A percentile compares a stretch with the other conserved stretches of the same genome.
Conservation (phyloP, 2,329 filamentous ascomycete species). For the Ophiostoma ulmi region DNA sequence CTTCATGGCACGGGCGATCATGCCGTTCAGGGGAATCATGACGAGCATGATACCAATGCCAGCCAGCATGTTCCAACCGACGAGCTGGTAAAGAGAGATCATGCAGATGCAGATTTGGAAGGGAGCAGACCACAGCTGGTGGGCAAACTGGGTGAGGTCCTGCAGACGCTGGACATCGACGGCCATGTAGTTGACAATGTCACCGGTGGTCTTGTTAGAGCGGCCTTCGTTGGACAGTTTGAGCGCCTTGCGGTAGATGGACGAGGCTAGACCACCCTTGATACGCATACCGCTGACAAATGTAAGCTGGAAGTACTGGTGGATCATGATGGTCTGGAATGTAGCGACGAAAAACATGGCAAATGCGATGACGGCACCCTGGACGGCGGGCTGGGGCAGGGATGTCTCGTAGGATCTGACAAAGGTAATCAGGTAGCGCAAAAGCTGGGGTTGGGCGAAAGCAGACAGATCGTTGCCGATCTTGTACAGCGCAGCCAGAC, state of each 20-base stretch:
- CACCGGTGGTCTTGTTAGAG: slow-evolving; percentile 82
- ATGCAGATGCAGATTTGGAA: slow-evolving; percentile 97
- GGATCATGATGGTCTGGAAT: slow-evolving; percentile 81
- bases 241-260: slow-evolving; percentile 89
- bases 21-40: slow-evolving; percentile 93
- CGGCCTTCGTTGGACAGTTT: slow-evolving; percentile 89
- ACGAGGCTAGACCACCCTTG: slow-evolving; percentile 81
- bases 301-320: slow-evolving; percentile 94
- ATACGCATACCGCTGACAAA: slow-evolving; percentile 97
- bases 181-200: slow-evolving; percentile 99
- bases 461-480: slow-evolving; percentile 77
- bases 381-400: slow-evolving; percentile 68
- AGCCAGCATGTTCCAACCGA: slow-evolving; percentile 91
- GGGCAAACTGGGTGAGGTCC: slow-evolving; percentile 90
- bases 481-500: slow-evolving; percentile 79
- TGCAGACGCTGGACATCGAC: slow-evolving; percentile 94
- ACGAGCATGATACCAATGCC: slow-evolving; percentile 92
- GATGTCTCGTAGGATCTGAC: slow-evolving; percentile 67
- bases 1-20: slow-evolving; percentile 91
- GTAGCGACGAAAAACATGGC: slow-evolving; percentile 88
- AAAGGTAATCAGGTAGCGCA: slow-evolving; percentile 78
- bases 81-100: slow-evolving; percentile 89
- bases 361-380: slow-evolving; percentile 81
- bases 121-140: slow-evolving; percentile 93
- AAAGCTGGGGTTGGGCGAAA: slow-evolving; percentile 85